These are phyloP conservation scores for Arthrinium phaeospermum DNA, from an alignment of 2,329 filamentous ascomycete genomes.

Conservation along the genomic window DNA sequence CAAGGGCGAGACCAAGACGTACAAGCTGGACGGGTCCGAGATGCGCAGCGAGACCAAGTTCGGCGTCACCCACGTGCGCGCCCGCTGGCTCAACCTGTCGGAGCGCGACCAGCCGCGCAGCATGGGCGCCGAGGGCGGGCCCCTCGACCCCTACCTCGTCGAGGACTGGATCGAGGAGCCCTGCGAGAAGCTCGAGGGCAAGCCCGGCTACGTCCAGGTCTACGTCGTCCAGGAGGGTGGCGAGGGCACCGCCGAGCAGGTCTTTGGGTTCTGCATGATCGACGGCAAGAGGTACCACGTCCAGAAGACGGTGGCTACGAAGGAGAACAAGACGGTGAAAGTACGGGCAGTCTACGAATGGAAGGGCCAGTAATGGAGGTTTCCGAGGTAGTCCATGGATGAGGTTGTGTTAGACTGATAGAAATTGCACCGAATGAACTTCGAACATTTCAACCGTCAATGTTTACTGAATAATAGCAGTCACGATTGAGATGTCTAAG, in stretches of 20 bases:
- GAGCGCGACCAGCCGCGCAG: neutral
- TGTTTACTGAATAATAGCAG: neutral
- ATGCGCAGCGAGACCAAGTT: constrained; percentile 8
- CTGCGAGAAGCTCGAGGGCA: neutral
- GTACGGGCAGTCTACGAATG: constrained; percentile 12
- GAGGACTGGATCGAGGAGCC: constrained; percentile 15
- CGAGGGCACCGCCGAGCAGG: neutral
- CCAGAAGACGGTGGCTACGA: constrained; percentile 12
- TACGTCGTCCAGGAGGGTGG: constrained; percentile 18
- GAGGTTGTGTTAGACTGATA: neutral
- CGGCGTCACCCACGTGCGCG: constrained; percentile 13
- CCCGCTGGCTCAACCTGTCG: constrained; percentile 1
- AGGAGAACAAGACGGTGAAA: neutral
- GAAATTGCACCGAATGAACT: neutral
- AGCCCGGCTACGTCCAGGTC: constrained; percentile 4
- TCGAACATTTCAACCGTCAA: too few species aligned
- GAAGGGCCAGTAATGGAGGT: neutral
- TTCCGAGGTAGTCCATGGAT: neutral
- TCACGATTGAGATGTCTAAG: neutral
- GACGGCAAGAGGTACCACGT: constrained; percentile 10
- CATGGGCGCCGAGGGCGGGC: neutral
- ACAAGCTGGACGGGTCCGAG: constrained; percentile 11
- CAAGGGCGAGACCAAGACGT: constrained; percentile 18
- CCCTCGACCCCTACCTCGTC: neutral
- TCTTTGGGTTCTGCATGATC: constrained; percentile 11